Percentiles rank a stretch among this genome's conserved stretches.
Conservation (phyloP, 345 rosid species). For the Eucalyptus paniculata region DNA sequence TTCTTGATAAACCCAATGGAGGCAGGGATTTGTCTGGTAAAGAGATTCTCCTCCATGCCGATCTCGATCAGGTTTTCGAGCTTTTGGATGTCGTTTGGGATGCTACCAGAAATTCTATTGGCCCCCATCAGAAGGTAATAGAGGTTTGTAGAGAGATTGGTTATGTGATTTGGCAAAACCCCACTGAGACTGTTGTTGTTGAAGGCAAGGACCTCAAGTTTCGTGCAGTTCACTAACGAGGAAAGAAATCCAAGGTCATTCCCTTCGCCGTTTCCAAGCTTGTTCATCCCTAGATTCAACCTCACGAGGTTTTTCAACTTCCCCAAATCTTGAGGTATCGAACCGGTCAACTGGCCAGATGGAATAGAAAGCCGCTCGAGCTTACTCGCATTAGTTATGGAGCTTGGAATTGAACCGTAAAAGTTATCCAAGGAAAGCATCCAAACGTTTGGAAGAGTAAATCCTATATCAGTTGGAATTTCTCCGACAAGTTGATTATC, state of each 20-base stretch:
- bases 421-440: neutral
- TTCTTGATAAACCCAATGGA: constrained; percentile 1
- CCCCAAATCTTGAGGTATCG: constrained; percentile 11
- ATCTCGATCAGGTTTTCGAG: neutral
- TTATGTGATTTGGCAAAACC: neutral
- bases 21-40: constrained; percentile 2
- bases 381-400: constrained; percentile 3
- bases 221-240: constrained; percentile 10
- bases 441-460: constrained; percentile 2
- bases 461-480: constrained; percentile 3
- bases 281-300: constrained; percentile 3
- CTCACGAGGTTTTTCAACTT: neutral
- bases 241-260: constrained; percentile 9
- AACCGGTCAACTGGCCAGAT: neutral
- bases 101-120: constrained; percentile 4
- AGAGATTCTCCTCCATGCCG: constrained; percentile 3
- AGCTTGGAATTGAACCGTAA: constrained; percentile 2
- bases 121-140: neutral
- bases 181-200: constrained; percentile 2
- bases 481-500: neutral
- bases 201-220: constrained; percentile 3
- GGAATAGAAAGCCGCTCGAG: neutral
- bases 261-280: neutral
- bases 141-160: constrained; percentile 5
- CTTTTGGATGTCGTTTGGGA: neutral